A percentile compares a stretch with the other conserved stretches of the same genome.
Conservation (phyloP, 495 filamentous ascomycete species). For the Aspergillus carlsbadensis region DNA sequence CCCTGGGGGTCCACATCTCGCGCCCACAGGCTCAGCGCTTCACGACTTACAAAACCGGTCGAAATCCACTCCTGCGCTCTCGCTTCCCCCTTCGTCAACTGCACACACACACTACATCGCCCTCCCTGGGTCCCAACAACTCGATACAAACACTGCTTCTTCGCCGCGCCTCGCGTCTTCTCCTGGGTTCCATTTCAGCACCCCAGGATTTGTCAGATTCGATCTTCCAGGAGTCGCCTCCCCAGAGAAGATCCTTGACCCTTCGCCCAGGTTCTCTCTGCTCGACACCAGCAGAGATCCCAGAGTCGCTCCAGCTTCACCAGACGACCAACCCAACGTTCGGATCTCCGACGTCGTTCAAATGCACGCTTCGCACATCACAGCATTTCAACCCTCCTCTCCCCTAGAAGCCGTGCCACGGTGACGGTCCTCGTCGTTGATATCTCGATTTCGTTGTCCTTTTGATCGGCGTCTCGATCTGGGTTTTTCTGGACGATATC, state of each 20-base stretch:
- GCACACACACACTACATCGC: constrained; percentile 1
- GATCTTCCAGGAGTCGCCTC: constrained; percentile 7
- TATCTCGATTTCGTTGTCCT: constrained; percentile 24
- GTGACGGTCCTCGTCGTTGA: constrained; percentile 40
- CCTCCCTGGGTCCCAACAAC: constrained; percentile 17
- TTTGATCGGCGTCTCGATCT: constrained; percentile 40
- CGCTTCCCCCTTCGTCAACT: constrained; percentile 4
- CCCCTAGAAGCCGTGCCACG: constrained; percentile 46
- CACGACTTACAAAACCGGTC: constrained; percentile 13
- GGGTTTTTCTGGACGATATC: constrained; percentile 45
- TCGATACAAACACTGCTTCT: background rate
- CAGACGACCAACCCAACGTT: constrained; percentile 8
- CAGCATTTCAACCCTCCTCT: constrained; percentile 42
- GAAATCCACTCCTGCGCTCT: background rate
- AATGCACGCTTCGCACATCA: constrained; percentile 46
- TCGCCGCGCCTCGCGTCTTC: constrained; percentile 4
- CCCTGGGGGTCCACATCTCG: background rate
- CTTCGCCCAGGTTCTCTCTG: constrained; percentile 11
- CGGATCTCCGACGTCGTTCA: constrained; percentile 43
- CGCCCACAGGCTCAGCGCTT: background rate
- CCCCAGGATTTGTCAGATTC: constrained; percentile 9
- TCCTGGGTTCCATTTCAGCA: constrained; percentile 4
- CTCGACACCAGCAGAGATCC: constrained; percentile 5
- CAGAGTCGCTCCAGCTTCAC: background rate
- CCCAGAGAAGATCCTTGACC: constrained; percentile 8